Percentiles rank a stretch among this genome's conserved stretches.
Conservation (phyloP, 768 basidiomycete species). For the Russula virescens region DNA sequence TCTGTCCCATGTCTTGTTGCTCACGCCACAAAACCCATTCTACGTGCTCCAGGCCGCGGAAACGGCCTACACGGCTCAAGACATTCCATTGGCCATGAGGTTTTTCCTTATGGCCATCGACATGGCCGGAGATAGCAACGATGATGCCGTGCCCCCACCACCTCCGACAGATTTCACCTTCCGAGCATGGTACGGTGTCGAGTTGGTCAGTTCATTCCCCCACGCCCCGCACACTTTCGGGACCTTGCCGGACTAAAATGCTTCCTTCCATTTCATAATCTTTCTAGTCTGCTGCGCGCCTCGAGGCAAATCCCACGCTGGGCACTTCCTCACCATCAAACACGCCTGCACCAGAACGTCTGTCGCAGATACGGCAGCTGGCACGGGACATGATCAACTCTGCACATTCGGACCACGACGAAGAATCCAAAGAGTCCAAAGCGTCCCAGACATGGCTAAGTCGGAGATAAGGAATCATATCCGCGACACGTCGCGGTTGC, state of each 20-base stretch:
- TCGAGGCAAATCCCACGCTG: slow-evolving; percentile 8
- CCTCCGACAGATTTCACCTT: slow-evolving; percentile 48
- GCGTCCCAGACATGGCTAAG: slow-evolving; percentile 8
- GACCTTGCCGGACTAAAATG: not conserved
- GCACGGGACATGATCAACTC: slow-evolving; percentile 10
- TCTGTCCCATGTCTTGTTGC: slow-evolving; percentile 72
- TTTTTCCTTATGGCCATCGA: slow-evolving; percentile 75
- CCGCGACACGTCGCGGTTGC: not conserved
- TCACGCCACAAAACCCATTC: slow-evolving; percentile 83
- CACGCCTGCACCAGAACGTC: slow-evolving; percentile 9
- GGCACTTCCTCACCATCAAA: slow-evolving; percentile 13
- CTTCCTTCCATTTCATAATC: not conserved
- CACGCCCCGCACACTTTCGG: no score
- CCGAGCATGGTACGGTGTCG: slow-evolving; percentile 80
- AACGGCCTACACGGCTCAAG: slow-evolving; percentile 75
- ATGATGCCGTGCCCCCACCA: slow-evolving; percentile 35
- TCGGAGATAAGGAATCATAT: slow-evolving; percentile 2
- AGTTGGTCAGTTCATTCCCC: slow-evolving; percentile 47
- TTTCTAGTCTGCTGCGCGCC: slow-evolving; percentile 12
- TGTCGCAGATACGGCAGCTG: slow-evolving; percentile 13
- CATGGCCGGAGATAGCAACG: slow-evolving; percentile 61
- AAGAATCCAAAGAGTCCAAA: not conserved
- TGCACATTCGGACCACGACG: not conserved
- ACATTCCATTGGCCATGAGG: slow-evolving; percentile 70
- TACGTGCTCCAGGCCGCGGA: slow-evolving; percentile 82